Base-by-base conservation (phyloP, 257 asterid genomes). In the Fraxinus quadrangulata region DNA sequence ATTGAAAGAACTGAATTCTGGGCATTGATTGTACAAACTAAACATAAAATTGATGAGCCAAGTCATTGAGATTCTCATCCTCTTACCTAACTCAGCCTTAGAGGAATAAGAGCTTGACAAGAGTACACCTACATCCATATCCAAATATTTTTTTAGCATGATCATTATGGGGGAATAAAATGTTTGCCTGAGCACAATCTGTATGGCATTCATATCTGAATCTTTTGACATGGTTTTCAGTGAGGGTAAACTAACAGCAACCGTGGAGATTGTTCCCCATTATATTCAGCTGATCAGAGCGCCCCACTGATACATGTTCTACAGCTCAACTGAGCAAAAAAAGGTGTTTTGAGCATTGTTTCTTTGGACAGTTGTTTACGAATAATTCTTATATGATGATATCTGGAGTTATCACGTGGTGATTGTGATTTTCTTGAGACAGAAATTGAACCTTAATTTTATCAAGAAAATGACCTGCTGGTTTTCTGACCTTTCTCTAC, bases 1-100 rank as follows among this genome's bases (percentile, higher is more conserved):
- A 9, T 40, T 59, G 70, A 34, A 70, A 51, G 66, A 80, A 56
- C 33, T 37, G 59, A 56, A 21, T 67, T 56, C 79, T 77, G 47
- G 68, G 72, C 51, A 39, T 72, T 28, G 49, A 61, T 72, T 66
- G 75, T 70, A 61, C 26, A 71, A 72, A 7, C 47, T 21, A 42
- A 72, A 67, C 21, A 67, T 72, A 63, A 37, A 73, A 11, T 61
- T 61, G 67, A 61, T 61, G 31, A 21, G 67, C 9, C 10, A 9
- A 61, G 3, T 61, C 67, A 61, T 23, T 21, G 30, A n/a, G 33
- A 17, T 23, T 61, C 67, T 1, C 24, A 61, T 23, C 33, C 30
- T 61, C 19, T 11, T 10, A n/a, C 23, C 30, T 61, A 59, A 21
- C 67, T 61, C 30, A 61, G 67, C 30, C 31, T 61, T 61, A 0